Percentiles rank a stretch among this genome's conserved stretches.
Evolutionary conservation across 805 yeast genomes (phyloP).

Genomic region (Teunomyces barrocoloradensis): DNA sequence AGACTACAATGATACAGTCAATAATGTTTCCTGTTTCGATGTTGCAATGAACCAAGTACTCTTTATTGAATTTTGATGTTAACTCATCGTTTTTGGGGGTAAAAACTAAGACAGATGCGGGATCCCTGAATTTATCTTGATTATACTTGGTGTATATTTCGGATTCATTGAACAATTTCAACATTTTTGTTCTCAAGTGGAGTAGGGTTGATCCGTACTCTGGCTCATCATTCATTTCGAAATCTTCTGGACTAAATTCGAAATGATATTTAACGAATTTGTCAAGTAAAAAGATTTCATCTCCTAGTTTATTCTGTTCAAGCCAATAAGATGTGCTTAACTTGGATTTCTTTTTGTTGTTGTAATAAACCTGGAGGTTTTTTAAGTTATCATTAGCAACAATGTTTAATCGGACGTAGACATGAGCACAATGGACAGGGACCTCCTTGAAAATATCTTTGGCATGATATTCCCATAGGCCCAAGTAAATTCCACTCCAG

Average conservation of each 20-base stretch:
- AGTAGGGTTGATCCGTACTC: slow-evolving; percentile 69
- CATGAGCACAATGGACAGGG: slow-evolving; percentile 79
- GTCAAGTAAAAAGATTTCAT: slow-evolving; percentile 14
- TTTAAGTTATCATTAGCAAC: slow-evolving; percentile 14
- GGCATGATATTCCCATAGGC: slow-evolving; percentile 50
- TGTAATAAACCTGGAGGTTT: slow-evolving; percentile 27
- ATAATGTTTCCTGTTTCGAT: slow-evolving; percentile 45
- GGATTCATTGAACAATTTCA: slow-evolving; percentile 50
- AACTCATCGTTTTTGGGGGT: slow-evolving; percentile 29
- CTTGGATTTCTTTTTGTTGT: slow-evolving; percentile 21
- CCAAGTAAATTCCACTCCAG: slow-evolving; percentile 41
- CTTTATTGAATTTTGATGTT: slow-evolving; percentile 14
- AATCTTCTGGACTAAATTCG: slow-evolving; percentile 83
- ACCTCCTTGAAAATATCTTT: slow-evolving; percentile 65
- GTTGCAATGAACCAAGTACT: slow-evolving; percentile 34
- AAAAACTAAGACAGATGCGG: slow-evolving; percentile 25
- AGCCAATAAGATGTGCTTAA: slow-evolving; percentile 25
- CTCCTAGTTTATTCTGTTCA: slow-evolving; percentile 14
- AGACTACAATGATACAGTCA: slow-evolving; percentile 24
- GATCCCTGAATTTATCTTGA: background rate
- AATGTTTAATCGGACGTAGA: slow-evolving; percentile 53
- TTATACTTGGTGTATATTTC: slow-evolving; percentile 20
- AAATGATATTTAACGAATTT: slow-evolving; percentile 53
- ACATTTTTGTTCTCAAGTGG: slow-evolving; percentile 56
- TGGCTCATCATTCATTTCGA: slow-evolving; percentile 54